Base-by-base conservation (phyloP, 2,329 filamentous ascomycete genomes). In the Talaromyces sp. region DNA sequence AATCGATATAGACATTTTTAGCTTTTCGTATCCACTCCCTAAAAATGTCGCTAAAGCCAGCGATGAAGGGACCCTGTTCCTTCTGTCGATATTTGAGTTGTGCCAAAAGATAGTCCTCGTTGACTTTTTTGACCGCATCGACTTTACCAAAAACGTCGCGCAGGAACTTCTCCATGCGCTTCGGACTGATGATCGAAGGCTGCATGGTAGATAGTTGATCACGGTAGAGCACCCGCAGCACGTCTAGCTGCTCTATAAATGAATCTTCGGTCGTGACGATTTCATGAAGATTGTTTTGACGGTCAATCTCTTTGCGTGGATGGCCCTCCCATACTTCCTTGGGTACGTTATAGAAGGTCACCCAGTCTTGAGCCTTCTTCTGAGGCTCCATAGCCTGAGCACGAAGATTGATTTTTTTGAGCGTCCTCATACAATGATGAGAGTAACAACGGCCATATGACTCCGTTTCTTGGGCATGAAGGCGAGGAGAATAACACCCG, bases 21-120 rank as follows among this genome's bases (percentile, higher is more conserved):
- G 95, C 95, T 77, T 97, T 98, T 68, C 95, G 87, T 67, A 98
- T 97, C 95, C 95, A 99, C 79, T 99, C 95, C 65, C 95, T 85
- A 82, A 99, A 98, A 59, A 99, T 92, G 73, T 98, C 95, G 74
- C 93, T 97, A 78, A 97, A 97, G 3, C 95, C 95, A 13, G 87
- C 84, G 65, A 99, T 89, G 88, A 93, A 99, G 0, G 95, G 95
- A 0, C 95, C 95, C 79, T 99, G 94, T 75, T 98, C 95, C 72
- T 95, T 91, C 76, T 99, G 95, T 31, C 95, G 88, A 75, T 98
- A 99, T 74, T 98, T 98, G 71, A 99, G 85, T 76, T 97, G 94
- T 1, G 94, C 90, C 27, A 99, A 81, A 22, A 99, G 85, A 75
- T 95, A 90, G 68, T 97, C 93, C 76, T 96, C 95, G 77, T 98